A percentile compares a stretch with the other conserved stretches of the same genome.
These are phyloP conservation scores for Spencermartinsiella ligniputridi DNA, from an alignment of 1,139 yeast genomes.

Conservation along the genomic window DNA sequence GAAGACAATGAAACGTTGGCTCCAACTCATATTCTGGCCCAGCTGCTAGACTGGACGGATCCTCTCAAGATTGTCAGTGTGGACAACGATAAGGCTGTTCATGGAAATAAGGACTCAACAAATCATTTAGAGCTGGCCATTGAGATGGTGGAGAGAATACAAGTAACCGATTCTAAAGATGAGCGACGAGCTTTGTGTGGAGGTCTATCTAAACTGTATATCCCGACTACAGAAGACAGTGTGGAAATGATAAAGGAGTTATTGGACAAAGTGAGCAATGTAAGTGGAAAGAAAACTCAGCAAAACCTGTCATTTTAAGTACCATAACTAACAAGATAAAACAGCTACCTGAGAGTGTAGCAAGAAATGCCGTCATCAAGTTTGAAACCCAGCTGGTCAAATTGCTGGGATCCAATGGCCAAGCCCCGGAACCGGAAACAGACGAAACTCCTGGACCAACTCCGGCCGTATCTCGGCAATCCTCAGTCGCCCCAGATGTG, in stretches of 20 bases:
- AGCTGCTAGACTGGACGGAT: slow-evolving; percentile 81
- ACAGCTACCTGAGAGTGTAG: neutral
- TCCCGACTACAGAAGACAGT: slow-evolving; percentile 39
- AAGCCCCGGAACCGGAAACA: neutral
- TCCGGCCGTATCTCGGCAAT: neutral
- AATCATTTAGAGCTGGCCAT: slow-evolving; percentile 58
- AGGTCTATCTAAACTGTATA: slow-evolving; percentile 47
- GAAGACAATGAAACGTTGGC: slow-evolving; percentile 40
- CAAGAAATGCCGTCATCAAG: slow-evolving; percentile 44
- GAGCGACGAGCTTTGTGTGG: slow-evolving; percentile 54
- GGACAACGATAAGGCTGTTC: slow-evolving; percentile 36
- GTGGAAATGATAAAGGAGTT: slow-evolving; percentile 1
- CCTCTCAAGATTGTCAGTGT: slow-evolving; percentile 62
- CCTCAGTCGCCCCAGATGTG: neutral
- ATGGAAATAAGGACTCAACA: slow-evolving; percentile 34
- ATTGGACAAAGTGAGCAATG: neutral
- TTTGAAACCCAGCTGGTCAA: slow-evolving; percentile 37
- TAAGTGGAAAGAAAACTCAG: neutral
- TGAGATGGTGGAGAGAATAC: slow-evolving; percentile 45
- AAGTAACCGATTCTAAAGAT: slow-evolving; percentile 45
- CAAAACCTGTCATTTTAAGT: too few species aligned
- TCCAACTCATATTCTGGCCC: slow-evolving; percentile 65
- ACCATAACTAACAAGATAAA: neutral
- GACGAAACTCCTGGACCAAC: neutral
- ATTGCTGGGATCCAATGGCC: neutral